Base-by-base conservation (phyloP, 768 basidiomycete genomes). In the Lactarius tabidus region DNA sequence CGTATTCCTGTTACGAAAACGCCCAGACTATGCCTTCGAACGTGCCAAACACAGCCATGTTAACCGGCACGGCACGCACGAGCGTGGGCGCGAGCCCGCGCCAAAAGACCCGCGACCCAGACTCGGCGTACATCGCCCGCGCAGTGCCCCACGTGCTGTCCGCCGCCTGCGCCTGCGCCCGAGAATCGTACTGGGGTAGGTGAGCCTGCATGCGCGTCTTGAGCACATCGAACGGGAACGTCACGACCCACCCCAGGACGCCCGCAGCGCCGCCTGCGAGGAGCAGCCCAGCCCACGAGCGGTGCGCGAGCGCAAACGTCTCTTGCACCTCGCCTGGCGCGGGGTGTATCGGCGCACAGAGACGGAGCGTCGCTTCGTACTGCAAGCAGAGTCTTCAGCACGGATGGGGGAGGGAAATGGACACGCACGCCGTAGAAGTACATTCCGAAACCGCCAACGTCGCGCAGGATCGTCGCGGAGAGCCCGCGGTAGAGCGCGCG, bases 181-280 rank as follows among this genome's bases (percentile, higher is more conserved):
- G n/a, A 54, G 53, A 14, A 20, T 10, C 57, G 43, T 14, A 54
- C 60, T 1, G 72, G 20, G 61, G 29, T 69, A 73, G 57, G 6
- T 45, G 53, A 7, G 84, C 84, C 74, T 97, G 94, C 70, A 95
- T 84, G 6, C 93, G 85, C 17, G 95, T 95, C 77, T 97, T 96
- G 66, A 95, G 81, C 3, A 94, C 89, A 71, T 97, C 94, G 62
- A 94, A 79, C 2, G 93, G 92, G 74, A 96, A 97, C 1, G 93
- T 95, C 2, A 78, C 80, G 0, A 86, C 41, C 93, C 93, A 95
- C 10, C 90, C 90, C 10, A 82, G 82, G 20, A 90, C 75, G 6
- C 92, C 93, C 0, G 93, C 93, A 0, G 88, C 72, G 1, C 85
- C 93, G 26, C 91, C 92, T 4, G 91, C 90, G 23, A 87, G 51